Base-by-base conservation (phyloP, 2,329 filamentous ascomycete genomes). In the Chrysoporthe cubensis region DNA sequence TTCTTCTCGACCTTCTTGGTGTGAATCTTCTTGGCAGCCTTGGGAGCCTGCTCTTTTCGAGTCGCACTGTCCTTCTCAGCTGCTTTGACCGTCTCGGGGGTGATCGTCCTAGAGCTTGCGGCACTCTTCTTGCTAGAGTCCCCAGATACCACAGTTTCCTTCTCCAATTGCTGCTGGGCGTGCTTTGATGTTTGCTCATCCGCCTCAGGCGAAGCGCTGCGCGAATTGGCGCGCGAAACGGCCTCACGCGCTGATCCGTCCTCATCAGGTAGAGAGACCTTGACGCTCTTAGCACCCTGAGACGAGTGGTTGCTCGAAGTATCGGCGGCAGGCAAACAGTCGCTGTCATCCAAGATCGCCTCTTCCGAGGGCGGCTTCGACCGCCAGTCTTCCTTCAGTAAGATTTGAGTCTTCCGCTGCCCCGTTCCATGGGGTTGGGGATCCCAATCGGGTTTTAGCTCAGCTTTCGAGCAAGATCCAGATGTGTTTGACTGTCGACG, bases 351-450 rank as follows among this genome's bases (percentile, higher is more conserved):
- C n/a, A 56, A 40, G 21, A 68, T 62, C 14, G 46, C 58, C 46
- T 69, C 65, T 32, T 70, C 66, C 3, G 68, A 61, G 6, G 58
- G 52, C 11, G 68, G 68, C 52, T 68, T 70, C 9, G 48, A 42
- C 16, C 68, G 59, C 66, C 65, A 70, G 60, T 67, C 52, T n/a
- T 65, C 66, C 40, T 66, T 54, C 34, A 6, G n/a, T 8, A 64
- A n/a, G 40, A 56, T 56, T n/a, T 56, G 11, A 4, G 18, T n/a
- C 7, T 6, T 44, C 16, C 42, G 34, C 21, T 37, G 46, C 37
- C 9, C 60, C 52, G 59, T 40, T 7, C 56, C 42, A 48, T 64
- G 50, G 8, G 48, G 48, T 34, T 54, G 56, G 9, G 46, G 37
- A 46, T 43, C 58, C 16, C 62, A 42, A 8, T 13, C 26, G n/a